Evolutionary conservation across 305 asterid species (phyloP).

Genomic region (Coffea humblotiana): DNA sequence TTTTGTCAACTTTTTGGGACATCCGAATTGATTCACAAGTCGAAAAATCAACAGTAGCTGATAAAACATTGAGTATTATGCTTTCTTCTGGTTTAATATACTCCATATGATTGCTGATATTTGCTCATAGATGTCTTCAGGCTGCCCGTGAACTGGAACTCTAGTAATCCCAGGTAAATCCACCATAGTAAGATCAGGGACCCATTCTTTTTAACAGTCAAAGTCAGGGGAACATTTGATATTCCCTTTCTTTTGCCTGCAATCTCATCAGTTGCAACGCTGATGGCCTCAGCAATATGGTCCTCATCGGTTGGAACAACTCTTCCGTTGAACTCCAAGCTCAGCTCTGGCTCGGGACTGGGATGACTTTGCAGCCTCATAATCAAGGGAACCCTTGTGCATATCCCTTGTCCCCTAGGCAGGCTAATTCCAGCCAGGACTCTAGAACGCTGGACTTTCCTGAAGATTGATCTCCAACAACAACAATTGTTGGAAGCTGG

Average conservation of each 20-base stretch:
- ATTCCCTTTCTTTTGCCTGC: conserved; percentile 5
- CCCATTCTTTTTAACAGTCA: conserved; percentile 27
- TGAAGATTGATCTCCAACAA: not conserved
- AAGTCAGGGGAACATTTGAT: conserved; percentile 14
- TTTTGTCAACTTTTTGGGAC: conserved; percentile 20
- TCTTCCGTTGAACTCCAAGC: conserved; percentile 16
- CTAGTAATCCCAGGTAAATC: conserved; percentile 35
- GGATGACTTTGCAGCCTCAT: conserved; percentile 26
- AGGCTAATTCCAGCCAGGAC: conserved; percentile 25
- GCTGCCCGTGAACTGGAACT: conserved; percentile 34
- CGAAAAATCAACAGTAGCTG: conserved; percentile 20
- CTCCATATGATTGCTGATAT: conserved; percentile 26
- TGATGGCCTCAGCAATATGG: no score
- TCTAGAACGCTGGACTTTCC: conserved; percentile 37
- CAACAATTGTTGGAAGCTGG: not conserved
- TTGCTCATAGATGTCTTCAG: conserved; percentile 31
- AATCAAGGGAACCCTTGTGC: conserved; percentile 30
- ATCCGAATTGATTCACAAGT: conserved; percentile 29
- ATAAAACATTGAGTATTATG: conserved; percentile 22
- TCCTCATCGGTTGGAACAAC: not conserved
- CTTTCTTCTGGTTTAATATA: conserved; percentile 23
- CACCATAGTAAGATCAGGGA: conserved; percentile 27
- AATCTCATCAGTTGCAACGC: not conserved
- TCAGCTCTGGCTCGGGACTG: not conserved
- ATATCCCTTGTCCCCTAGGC: conserved; percentile 30